Base-by-base conservation (phyloP, 202 grass and related monocot species). In the Dendrocalamus latiflorus region DNA sequence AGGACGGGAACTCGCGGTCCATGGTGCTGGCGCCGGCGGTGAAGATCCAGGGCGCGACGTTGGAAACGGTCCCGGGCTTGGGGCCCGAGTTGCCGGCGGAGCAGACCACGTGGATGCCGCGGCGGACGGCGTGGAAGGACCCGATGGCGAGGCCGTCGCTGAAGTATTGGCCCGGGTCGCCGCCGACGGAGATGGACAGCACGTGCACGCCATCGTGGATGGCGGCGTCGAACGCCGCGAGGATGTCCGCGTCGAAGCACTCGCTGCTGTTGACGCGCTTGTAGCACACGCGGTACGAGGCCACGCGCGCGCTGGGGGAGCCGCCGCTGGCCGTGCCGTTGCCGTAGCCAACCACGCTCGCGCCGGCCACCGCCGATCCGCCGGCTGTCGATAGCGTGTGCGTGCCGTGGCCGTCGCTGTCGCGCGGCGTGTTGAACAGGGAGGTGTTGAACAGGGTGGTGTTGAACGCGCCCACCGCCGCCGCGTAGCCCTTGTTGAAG, bases 351-450 rank as follows among this genome's bases (percentile, higher is more conserved):
- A 86, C 91, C 41, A 95, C 49, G 44, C 66, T 77, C 1, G 90
- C 95, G 44, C 81, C 86, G 24, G 61, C 36, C 50, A 75, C 85
- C 9, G 88, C 59, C 5, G 80, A 21, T 9, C 95, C 95, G 1
- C 71, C 95, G 6, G 92, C 92, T 1, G 95, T 98, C 0, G 95
- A 98, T 5, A 98, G 92, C 24, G 95, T 98, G 92, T 98, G 95
- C n/a, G 89, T 88, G 70, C 95, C 95, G 49, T 98, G 95, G 2
- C 95, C 95, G 5, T 84, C 77, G 7, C 1, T 61, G 80, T 98
- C 95, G 6, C 95, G 90, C 12, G 95, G 92, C 26, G 91, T 88
- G 69, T 91, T 43, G 72, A 72, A 89, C 28, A 34, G 80, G 8
- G 75, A 50, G 33, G 54, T 83, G 20, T 85, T 43, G 72, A 67